Percentiles rank a stretch among this genome's conserved stretches.
Evolutionary conservation across 2,329 filamentous ascomycete species (phyloP).

Genomic region (Fusarium oxysporum): DNA sequence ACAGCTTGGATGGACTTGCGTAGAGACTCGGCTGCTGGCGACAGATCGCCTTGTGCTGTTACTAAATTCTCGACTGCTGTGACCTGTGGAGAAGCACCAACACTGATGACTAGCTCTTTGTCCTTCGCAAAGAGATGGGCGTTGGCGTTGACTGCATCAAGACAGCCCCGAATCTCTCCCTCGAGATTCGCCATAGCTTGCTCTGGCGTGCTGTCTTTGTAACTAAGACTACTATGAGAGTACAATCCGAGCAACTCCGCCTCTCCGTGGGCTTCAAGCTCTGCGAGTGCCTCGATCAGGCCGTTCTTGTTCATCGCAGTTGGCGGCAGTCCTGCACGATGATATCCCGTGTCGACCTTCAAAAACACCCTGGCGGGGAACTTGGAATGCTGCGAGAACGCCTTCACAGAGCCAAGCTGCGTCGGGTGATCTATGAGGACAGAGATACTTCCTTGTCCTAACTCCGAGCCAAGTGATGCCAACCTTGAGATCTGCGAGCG

Average conservation of each 20-base stretch:
- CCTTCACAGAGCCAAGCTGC: slow-evolving; percentile 53
- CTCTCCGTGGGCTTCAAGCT: slow-evolving; percentile 29
- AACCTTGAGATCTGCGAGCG: slow-evolving; percentile 65
- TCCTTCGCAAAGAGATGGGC: slow-evolving; percentile 17
- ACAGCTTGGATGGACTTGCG: slow-evolving; percentile 2
- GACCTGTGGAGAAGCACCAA: slow-evolving; percentile 51
- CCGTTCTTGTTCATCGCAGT: slow-evolving; percentile 52
- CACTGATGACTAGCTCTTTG: slow-evolving; percentile 44
- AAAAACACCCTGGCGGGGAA: slow-evolving; percentile 60
- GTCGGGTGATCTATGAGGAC: slow-evolving; percentile 68
- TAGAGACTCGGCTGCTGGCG: slow-evolving; percentile 5
- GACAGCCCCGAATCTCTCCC: slow-evolving; percentile 48
- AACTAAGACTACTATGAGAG: slow-evolving; percentile 51
- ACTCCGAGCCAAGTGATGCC: slow-evolving; percentile 55
- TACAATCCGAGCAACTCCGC: slow-evolving; percentile 45
- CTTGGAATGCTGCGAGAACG: slow-evolving; percentile 48
- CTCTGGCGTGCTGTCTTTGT: slow-evolving; percentile 41
- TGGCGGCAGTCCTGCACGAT: slow-evolving; percentile 68
- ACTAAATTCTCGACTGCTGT: slow-evolving; percentile 45
- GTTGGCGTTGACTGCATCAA: slow-evolving; percentile 38
- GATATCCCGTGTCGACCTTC: slow-evolving; percentile 73
- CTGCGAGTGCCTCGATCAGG: slow-evolving; percentile 53
- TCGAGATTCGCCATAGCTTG: slow-evolving; percentile 48
- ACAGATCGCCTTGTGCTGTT: not conserved
- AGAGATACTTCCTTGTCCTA: slow-evolving; percentile 61